Evolutionary conservation across 1,284 basidiomycete species (phyloP).

Genomic region (Leccinum fallax): DNA sequence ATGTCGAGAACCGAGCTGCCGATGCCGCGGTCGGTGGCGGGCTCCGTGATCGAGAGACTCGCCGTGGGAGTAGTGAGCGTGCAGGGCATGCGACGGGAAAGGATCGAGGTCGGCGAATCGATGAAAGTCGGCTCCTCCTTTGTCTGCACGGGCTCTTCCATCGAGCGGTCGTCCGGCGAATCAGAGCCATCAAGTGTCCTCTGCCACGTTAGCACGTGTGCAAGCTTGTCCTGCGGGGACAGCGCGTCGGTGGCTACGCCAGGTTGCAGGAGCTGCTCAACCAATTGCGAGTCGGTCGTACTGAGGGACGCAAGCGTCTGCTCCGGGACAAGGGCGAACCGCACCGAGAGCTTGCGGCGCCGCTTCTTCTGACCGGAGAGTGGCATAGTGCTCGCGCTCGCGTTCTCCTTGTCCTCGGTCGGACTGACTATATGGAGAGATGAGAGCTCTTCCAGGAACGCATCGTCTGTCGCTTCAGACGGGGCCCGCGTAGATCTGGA

Average conservation of each 20-base stretch:
- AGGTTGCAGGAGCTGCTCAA: constrained; percentile 36
- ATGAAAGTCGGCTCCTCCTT: constrained; percentile 4
- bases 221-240: constrained; percentile 20
- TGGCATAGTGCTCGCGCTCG: constrained; percentile 3
- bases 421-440: constrained; percentile 34
- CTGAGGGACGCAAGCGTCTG: constrained; percentile 36
- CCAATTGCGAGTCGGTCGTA: constrained; percentile 32
- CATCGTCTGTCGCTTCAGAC: constrained; percentile 13
- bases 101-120: not conserved
- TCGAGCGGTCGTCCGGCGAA: not conserved
- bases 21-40: constrained; percentile 20
- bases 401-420: constrained; percentile 14
- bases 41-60: constrained; percentile 39
- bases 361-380: not conserved
- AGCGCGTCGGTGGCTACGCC: constrained; percentile 31
- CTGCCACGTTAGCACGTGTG: constrained; percentile 31
- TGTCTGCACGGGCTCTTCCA: constrained; percentile 4
- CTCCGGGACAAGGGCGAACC: constrained; percentile 35
- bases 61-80: constrained; percentile 50
- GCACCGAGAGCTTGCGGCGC: constrained; percentile 30
- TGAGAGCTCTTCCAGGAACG: constrained; percentile 31
- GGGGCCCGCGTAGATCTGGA: not conserved
- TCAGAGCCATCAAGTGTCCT: constrained; percentile 22
- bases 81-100: constrained; percentile 51
- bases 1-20: constrained; percentile 25